Evolutionary conservation across 306 rosid species (phyloP).

Genomic region (Acacia confusa): DNA sequence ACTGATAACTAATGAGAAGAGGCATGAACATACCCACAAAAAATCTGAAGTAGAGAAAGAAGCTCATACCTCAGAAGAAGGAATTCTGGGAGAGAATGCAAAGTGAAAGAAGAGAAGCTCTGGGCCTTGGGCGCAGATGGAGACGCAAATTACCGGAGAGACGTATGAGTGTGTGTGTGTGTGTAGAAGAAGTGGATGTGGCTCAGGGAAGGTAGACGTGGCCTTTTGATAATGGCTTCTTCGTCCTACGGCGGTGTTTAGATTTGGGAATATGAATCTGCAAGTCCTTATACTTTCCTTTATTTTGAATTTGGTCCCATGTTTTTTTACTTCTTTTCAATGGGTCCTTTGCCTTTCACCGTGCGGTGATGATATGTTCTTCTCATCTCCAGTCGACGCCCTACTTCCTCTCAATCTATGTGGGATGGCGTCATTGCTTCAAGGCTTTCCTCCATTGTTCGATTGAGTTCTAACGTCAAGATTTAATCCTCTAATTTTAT

Average conservation of each 20-base stretch:
- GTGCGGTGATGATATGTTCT: too few relatives aligned
- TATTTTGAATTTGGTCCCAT: too few relatives aligned
- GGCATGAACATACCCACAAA: constrained; percentile 3
- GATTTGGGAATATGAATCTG: background rate
- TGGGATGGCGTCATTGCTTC: too few relatives aligned
- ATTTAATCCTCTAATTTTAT: too few relatives aligned
- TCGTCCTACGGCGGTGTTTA: constrained; percentile 22
- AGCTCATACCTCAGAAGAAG: constrained; percentile 41
- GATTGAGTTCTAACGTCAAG: too few relatives aligned
- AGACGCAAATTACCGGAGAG: background rate
- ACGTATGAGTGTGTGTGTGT: constrained; percentile 12
- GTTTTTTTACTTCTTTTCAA: too few relatives aligned
- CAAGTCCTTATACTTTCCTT: too few relatives aligned
- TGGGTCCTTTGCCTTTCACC: too few relatives aligned
- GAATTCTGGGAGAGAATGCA: background rate
- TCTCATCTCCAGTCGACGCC: too few relatives aligned
- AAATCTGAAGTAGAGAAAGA: background rate
- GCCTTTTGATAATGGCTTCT: constrained; percentile 36
- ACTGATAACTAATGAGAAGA: background rate
- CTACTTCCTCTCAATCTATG: too few relatives aligned
- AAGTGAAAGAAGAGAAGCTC: constrained; percentile 26
- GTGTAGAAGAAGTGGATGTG: constrained; percentile 59
- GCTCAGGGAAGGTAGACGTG: constrained; percentile 63
- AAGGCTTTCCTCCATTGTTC: too few relatives aligned
- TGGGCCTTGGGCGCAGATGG: constrained; percentile 19